These are phyloP conservation scores for Fusarium decemcellulare DNA, from an alignment of 2,329 filamentous ascomycete genomes.

Conservation along the genomic window DNA sequence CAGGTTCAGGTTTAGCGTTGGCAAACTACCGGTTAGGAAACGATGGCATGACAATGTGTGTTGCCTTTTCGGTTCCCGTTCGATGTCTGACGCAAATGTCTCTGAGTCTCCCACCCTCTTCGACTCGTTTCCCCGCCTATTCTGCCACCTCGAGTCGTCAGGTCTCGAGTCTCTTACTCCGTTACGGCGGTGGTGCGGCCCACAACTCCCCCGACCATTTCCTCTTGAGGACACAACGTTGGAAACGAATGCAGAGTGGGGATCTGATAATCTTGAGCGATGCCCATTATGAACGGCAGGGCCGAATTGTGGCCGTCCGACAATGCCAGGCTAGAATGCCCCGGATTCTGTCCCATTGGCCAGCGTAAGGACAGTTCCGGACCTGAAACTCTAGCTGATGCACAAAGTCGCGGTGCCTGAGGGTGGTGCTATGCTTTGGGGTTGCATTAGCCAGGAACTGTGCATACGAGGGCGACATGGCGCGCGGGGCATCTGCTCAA, in stretches of 20 bases:
- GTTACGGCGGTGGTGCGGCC: constrained; percentile 18
- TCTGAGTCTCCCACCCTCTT: constrained; percentile 24
- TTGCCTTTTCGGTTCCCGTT: constrained; percentile 22
- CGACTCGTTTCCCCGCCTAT: constrained; percentile 8
- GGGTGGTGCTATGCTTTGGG: constrained; percentile 40
- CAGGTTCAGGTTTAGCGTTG: constrained; percentile 22
- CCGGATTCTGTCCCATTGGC: constrained; percentile 51
- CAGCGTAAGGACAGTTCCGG: constrained; percentile 20
- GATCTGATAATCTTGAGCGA: constrained; percentile 33
- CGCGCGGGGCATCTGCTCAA: constrained; percentile 26
- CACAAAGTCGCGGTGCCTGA: constrained; percentile 47
- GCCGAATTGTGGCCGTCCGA: constrained; percentile 44
- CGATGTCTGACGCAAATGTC: constrained; percentile 33
- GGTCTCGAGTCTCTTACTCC: constrained; percentile 4
- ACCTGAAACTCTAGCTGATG: constrained; percentile 55
- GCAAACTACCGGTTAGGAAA: constrained; percentile 8
- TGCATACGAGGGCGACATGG: constrained; percentile 37
- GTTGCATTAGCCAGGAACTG: constrained; percentile 50
- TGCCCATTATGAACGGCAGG: constrained; percentile 42
- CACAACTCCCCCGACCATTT: constrained; percentile 31
- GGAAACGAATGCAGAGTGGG: constrained; percentile 36
- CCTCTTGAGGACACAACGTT: constrained; percentile 30
- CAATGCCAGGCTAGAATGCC: constrained; percentile 30
- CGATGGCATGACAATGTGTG: constrained; percentile 30
- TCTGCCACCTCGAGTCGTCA: constrained; percentile 31